Evolutionary conservation across 1,284 basidiomycete genomes (phyloP).

Genomic region (Trametes pubescens): DNA sequence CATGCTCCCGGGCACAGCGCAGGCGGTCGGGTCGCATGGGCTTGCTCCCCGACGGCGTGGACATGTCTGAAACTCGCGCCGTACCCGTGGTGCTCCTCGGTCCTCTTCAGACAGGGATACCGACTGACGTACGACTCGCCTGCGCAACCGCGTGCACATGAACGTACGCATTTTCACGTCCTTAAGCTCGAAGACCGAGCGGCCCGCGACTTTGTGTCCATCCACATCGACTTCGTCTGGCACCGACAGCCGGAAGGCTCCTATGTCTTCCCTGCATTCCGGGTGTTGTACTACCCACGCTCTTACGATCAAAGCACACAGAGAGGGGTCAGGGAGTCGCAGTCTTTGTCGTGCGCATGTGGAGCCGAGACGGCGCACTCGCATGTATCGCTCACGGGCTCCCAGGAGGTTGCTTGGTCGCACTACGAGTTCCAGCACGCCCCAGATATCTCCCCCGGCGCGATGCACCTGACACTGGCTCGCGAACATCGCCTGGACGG

Average conservation of each 20-base stretch:
- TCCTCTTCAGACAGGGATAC: not conserved
- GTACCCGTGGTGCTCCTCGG: conserved; percentile 10
- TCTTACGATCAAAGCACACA: not conserved
- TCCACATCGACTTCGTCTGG: conserved; percentile 5
- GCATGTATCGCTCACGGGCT: conserved; percentile 2
- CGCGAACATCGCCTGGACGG: not conserved
- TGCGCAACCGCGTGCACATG: not conserved
- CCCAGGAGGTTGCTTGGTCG: conserved; percentile 8
- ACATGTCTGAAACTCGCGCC: conserved; percentile 1
- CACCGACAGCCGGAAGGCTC: not conserved
- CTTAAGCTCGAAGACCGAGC: not conserved
- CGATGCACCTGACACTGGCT: not conserved
- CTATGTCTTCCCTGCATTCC: not conserved
- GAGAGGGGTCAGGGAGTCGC: not conserved
- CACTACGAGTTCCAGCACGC: conserved; percentile 10
- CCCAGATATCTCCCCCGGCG: not conserved
- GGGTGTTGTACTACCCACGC: not conserved
- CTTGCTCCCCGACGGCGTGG: not conserved
- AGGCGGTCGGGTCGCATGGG: not conserved
- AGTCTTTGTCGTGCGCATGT: conserved; percentile 1
- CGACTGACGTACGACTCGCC: not conserved
- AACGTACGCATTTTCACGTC: not conserved
- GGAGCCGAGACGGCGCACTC: conserved; percentile 1
- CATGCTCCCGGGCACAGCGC: not conserved
- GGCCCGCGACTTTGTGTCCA: not conserved